These are phyloP conservation scores for Wickerhamiella nectarea DNA, from an alignment of 805 yeast genomes.

Conservation along the genomic window DNA sequence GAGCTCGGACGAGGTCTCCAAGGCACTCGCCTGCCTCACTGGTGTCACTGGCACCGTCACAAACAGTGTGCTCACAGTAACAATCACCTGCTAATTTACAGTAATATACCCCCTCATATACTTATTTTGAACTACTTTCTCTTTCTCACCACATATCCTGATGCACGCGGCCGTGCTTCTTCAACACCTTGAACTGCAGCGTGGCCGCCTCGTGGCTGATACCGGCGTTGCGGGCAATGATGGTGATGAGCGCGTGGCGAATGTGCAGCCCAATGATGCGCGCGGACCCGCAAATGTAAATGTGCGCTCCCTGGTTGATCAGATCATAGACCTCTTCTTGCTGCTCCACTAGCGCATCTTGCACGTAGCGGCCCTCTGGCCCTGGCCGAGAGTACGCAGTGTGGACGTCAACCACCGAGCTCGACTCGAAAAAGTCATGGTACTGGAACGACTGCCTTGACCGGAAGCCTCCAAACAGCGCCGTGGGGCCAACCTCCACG, in stretches of 20 bases:
- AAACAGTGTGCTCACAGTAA: not conserved
- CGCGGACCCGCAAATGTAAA: conserved; percentile 18
- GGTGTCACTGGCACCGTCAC: not conserved
- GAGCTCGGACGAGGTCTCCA: not conserved
- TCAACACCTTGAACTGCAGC: conserved; percentile 16
- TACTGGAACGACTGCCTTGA: conserved; percentile 14
- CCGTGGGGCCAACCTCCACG: conserved; percentile 10
- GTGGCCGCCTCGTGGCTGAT: conserved; percentile 11
- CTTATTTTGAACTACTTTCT: not conserved
- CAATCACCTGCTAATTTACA: not conserved
- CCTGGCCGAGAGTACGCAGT: conserved; percentile 15
- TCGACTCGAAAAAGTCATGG: conserved; percentile 9
- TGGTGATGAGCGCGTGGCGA: conserved; percentile 9
- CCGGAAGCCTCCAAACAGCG: conserved; percentile 16
- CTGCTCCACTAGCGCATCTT: conserved; percentile 8
- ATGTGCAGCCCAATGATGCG: conserved; percentile 13
- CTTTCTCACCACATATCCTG: conserved; percentile 34
- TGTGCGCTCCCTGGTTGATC: conserved; percentile 12
- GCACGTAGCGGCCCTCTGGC: conserved; percentile 10
- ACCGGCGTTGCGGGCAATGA: conserved; percentile 11
- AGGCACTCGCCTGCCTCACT: not conserved
- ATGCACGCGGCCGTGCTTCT: conserved; percentile 20
- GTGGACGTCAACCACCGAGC: conserved; percentile 4
- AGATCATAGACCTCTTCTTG: conserved; percentile 11
- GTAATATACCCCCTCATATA: not conserved